These are phyloP conservation scores for Nasturtium officinale DNA, from an alignment of 345 rosid genomes.

Conservation along the genomic window DNA sequence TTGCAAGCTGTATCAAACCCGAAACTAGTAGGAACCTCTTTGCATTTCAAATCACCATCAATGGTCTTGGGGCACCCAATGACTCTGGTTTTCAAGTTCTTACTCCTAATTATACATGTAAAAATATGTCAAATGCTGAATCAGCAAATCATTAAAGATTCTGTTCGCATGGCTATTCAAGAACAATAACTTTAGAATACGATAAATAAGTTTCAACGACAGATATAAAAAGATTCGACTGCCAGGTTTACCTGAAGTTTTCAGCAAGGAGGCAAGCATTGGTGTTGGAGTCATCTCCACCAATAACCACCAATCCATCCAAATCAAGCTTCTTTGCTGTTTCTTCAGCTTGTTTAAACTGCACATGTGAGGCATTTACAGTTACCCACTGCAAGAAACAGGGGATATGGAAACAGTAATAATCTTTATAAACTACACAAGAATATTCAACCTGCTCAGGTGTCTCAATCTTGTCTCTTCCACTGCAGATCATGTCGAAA, in stretches of 20 bases:
- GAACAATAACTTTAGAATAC: neutral
- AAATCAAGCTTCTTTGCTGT: conserved; percentile 81
- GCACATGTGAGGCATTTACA: conserved; percentile 34
- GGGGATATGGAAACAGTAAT: neutral
- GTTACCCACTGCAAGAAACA: neutral
- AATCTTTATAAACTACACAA: neutral
- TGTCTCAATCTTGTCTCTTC: conserved; percentile 98
- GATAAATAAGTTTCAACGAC: neutral
- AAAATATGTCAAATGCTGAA: neutral
- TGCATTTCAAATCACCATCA: conserved; percentile 97
- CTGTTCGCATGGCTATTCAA: neutral
- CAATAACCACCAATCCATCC: conserved; percentile 94
- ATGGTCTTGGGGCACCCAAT: conserved; percentile 99
- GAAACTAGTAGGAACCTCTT: conserved; percentile 97
- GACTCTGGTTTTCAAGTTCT: conserved; percentile 81
- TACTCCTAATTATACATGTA: conserved; percentile 52
- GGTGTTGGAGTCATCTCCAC: conserved; percentile 99
- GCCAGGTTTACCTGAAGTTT: conserved; percentile 67
- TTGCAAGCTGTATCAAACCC: conserved; percentile 99
- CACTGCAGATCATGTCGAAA: conserved; percentile 99
- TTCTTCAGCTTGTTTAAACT: conserved; percentile 99
- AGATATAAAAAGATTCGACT: neutral
- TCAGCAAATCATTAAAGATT: neutral
- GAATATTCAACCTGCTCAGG: conserved; percentile 76
- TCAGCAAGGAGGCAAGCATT: conserved; percentile 99